Evolutionary conservation across 768 basidiomycete species (phyloP).

Genomic region (Tulasnella sp.): DNA sequence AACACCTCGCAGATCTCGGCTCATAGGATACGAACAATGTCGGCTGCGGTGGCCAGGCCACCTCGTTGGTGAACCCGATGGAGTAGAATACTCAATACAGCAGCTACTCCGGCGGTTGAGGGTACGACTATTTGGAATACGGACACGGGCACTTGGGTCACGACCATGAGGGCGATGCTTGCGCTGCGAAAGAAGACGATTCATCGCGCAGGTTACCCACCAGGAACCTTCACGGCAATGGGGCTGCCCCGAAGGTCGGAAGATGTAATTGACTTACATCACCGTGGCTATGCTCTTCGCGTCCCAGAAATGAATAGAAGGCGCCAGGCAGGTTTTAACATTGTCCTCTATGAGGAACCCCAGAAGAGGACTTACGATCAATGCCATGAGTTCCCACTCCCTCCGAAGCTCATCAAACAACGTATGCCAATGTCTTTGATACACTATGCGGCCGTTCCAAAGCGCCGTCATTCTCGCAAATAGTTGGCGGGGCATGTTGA

Average conservation of each 20-base stretch:
- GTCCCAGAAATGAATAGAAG: neutral
- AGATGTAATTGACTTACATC: neutral
- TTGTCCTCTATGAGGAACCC: neutral
- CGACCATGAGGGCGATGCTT: neutral
- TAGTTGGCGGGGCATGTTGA: neutral
- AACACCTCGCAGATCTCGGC: neutral
- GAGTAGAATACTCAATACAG: neutral
- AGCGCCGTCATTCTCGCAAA: neutral
- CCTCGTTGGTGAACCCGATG: neutral
- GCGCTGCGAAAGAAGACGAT: neutral
- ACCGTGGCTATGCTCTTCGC: neutral
- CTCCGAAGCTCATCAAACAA: constrained; percentile 10
- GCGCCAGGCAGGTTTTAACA: too few species aligned
- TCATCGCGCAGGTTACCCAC: neutral
- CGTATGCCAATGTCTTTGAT: constrained; percentile 16
- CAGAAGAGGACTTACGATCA: neutral
- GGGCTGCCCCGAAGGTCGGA: neutral
- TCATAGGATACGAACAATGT: neutral
- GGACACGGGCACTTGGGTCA: neutral
- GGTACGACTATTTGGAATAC: neutral
- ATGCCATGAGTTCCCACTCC: neutral
- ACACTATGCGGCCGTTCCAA: constrained; percentile 14
- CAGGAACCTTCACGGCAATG: neutral
- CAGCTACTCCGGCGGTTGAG: neutral
- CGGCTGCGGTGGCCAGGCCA: neutral